Base-by-base conservation (phyloP, 177 flowering plant genomes). In the Vitis hybrid region DNA sequence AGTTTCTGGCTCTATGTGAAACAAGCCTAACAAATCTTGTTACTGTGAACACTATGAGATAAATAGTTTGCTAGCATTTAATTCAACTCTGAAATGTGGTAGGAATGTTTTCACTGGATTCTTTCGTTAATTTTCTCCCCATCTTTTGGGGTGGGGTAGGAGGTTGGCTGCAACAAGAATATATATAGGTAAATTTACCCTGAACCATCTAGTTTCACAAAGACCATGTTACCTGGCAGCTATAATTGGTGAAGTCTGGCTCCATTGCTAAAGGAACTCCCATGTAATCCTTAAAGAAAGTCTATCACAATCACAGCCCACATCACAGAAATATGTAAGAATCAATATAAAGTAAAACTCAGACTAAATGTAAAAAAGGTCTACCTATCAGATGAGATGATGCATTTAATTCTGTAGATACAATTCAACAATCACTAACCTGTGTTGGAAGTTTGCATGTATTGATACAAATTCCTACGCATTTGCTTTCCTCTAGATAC, bases 381-480 rank as follows among this genome's bases (percentile, higher is more conserved):
- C 9, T 21, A 0, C 8, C 14, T 18, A 26, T 51, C 2, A 15
- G 14, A 30, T 18, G 18, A 68, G 7, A 26, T 23, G 7, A 26
- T 23, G 13, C 10, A 30, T 13, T 23, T 3, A 30, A 21, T 26
- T 1, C 12, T 12, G 17, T 8, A 12, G 30, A 23, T 26, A 65
- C 8, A 11, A 3, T 40, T 10, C 11, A 19, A 26, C 3, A 58
- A 30, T 17, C 12, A 78, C 84, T 65, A 13, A 91, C 98, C 95
- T 94, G 99, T 49, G 99, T 93, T 45, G 99, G 98, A 69, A 93
- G 86, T 73, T 94, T 94, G 69, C 99, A 94, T 5, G 99, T 93
- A 65, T 94, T 90, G 52, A 87, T 75, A 64, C 99, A 94, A 65
- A 91, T 80, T 15, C 97, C 98, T 1, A 89, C 86, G 64, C 99